phyloP scores from a whole-genome alignment of 2,329 filamentous ascomycete species.

The Pseudogymnoascus sp. region DNA sequence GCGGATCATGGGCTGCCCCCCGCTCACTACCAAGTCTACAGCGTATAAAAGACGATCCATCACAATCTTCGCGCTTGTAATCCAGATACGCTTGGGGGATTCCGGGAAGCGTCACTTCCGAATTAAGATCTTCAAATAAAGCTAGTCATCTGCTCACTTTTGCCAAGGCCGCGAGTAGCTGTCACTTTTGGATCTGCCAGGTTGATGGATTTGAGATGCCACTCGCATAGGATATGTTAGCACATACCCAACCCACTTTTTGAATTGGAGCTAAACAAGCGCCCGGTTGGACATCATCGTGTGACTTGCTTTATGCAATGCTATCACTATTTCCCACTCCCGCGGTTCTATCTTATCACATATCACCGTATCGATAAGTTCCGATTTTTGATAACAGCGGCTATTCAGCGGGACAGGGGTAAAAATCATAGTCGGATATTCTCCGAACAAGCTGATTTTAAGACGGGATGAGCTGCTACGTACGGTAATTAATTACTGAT shows the following conservation, averaged over 20 bases:
- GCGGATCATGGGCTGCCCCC: neutral
- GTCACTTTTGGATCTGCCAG: neutral
- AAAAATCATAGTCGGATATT: neutral
- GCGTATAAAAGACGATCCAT: neutral
- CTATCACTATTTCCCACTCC: neutral
- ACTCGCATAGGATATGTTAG: neutral
- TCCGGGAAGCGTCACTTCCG: neutral
- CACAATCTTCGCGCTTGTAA: neutral
- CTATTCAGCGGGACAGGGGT: neutral
- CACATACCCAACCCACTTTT: neutral
- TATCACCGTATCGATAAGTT: neutral
- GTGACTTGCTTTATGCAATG: constrained; percentile 1
- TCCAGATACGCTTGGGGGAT: neutral
- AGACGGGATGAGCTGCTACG: neutral
- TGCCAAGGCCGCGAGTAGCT: neutral
- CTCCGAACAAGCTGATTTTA: neutral
- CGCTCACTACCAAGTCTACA: neutral
- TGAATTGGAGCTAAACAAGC: neutral
- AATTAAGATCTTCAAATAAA: neutral
- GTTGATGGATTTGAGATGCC: neutral
- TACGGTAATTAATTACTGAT: neutral
- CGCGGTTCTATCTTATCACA: neutral
- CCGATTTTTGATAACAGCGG: neutral
- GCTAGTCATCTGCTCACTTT: neutral
- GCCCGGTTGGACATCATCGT: neutral